Evolutionary conservation across 768 basidiomycete species (phyloP), one percentile per base, ranked within the genome.

Genomic region (Pisolithus tinctorius): DNA sequence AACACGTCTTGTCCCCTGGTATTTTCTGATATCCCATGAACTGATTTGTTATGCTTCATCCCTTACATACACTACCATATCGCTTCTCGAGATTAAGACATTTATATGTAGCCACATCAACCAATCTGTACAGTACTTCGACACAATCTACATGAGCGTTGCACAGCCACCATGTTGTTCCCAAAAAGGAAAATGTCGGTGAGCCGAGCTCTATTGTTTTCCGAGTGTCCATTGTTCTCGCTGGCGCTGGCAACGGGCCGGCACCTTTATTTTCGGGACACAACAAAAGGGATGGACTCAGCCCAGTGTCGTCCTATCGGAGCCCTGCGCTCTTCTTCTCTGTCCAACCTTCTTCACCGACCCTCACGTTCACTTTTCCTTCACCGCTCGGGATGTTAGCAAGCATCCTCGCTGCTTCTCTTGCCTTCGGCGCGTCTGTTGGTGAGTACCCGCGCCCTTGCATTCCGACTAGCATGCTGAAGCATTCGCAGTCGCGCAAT

Each of bases 1-100:
- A 74, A 64, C 59, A 56, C 60, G 76, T 73, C 82, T 85, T 85
- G 83, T 84, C 78, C 81, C 78, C 81, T 75, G 75, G 74, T 67
- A 60, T 63, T 70, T 74, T 73, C 56, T 55, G 55, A 68, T 55
- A 4, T 23, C 11, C 11, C 14, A 11, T 13, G 34, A 4, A 34
- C 34, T 13, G 34, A 14, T 11, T 14, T 13, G 34, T 34, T 14
- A 4, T 34, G 11, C 4, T 14, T 34, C 34, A 34, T 34, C 13
- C 13, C 34, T 34, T 34, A 34, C 34, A 7, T 31, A 31, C 30
- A 31, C 30, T 31, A 34, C 1, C 34, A 34, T 13, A 34, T 34
- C 34, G 34, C 11, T 13, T 34, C 13, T 14, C 5, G 13, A 34
- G 34, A 4, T 34, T 34, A 13, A 14, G 34, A 1, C 34, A 34